Base-by-base conservation (phyloP, 208 protist genomes). In the Acanthamoeba pearcei region DNA sequence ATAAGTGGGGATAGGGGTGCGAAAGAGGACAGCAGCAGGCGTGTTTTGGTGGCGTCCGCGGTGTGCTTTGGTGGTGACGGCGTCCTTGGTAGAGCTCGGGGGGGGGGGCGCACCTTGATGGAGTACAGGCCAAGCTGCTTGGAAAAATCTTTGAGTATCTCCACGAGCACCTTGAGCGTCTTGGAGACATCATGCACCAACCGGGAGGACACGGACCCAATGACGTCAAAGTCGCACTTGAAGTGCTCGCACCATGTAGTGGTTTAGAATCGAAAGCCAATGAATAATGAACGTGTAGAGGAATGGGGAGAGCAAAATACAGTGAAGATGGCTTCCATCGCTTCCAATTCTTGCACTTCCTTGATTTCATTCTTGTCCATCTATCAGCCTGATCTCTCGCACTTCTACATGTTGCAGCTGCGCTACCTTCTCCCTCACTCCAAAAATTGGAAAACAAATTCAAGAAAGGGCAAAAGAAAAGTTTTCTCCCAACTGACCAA, bases 181-280 rank as follows among this genome's bases (percentile, higher is more conserved):
- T 96, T 92, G 10, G 95, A n/a, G n/a, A n/a, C 95, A 74, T 96
- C 95, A 64, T 83, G 91, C 0, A 93, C 88, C 32, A 24, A 76
- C 19, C 60, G 22, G 24, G 60, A 93, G 24, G 88, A 13, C 22
- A 74, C 62, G 76, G 88, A 60, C 0, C 88, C 88, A 24, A 94
- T 78, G 90, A 96, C 96, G 70, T 96, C 96, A 53, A 96, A 96
- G 53, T 96, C 96, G 51, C 94, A 96, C 89, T 96, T 95, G 80
- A 91, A 85, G 8, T 96, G 86, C 82, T 95, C 94, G 29, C 94
- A 93, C 19, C 74, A 82, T 5, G 24, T 5, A 17, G 12, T n/a
- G n/a, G n/a, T n/a, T n/a, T n/a, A n/a, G n/a, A n/a, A n/a, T n/a
- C n/a, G n/a, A n/a, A n/a, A n/a, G n/a, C n/a, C n/a, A n/a, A n/a